These are phyloP conservation scores for Proliferodiscus dingleyae DNA, from an alignment of 2,329 filamentous ascomycete species.

Conservation along the genomic window DNA sequence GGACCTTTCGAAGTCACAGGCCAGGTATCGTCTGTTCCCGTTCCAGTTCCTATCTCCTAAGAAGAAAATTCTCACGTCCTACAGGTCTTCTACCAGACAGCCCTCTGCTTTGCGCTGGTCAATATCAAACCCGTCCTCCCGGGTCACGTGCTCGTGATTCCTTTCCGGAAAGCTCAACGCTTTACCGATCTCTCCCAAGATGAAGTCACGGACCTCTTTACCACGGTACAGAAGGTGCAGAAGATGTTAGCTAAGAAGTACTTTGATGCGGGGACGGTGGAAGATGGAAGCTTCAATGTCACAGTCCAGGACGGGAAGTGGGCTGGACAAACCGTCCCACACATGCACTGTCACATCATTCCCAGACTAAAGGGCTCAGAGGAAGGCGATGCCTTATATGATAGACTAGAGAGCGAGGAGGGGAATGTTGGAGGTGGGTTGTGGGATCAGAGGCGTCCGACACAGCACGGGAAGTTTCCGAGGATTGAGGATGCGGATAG, in stretches of 20 bases:
- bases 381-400: slow-evolving; percentile 73
- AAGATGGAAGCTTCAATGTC: slow-evolving; percentile 78
- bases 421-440: slow-evolving; percentile 74
- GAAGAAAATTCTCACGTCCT: not conserved
- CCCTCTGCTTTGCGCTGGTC: slow-evolving; percentile 78
- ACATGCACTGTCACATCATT: slow-evolving; percentile 91
- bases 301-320: slow-evolving; percentile 90
- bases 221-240: slow-evolving; percentile 78
- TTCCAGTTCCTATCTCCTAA: not conserved
- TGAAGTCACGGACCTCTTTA: slow-evolving; percentile 68
- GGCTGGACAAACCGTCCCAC: slow-evolving; percentile 88
- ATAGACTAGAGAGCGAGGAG: slow-evolving; percentile 74
- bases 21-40: slow-evolving; percentile 47
- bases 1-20: slow-evolving; percentile 71
- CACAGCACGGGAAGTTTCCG: slow-evolving; percentile 55
- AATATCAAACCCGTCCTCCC: slow-evolving; percentile 94
- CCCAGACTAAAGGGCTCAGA: slow-evolving; percentile 56
- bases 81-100: slow-evolving; percentile 82
- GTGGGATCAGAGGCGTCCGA: slow-evolving; percentile 49
- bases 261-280: slow-evolving; percentile 37
- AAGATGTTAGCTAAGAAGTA: slow-evolving; percentile 62
- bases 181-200: slow-evolving; percentile 40
- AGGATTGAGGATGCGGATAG: slow-evolving; percentile 68
- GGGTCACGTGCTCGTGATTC: slow-evolving; percentile 88
- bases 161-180: slow-evolving; percentile 62